Conservation (phyloP, 2,329 filamentous ascomycete genomes). For the Fusarium guadeloupense region DNA sequence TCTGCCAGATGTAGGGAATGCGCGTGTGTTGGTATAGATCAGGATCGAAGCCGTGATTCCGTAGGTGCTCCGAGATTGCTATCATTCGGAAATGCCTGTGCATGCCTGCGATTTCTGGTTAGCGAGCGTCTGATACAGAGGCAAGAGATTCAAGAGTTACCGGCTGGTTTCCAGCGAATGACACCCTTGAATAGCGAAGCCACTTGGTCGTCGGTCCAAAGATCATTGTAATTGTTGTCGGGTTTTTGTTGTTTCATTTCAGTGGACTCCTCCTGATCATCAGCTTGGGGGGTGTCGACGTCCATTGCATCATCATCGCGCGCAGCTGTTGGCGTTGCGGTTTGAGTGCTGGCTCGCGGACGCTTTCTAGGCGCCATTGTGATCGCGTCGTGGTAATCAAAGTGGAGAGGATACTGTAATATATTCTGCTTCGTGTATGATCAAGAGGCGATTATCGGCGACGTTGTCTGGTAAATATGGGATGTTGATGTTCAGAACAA, state of each 20-base stretch:
- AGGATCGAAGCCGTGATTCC: slow-evolving; percentile 81
- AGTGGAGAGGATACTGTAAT: not conserved
- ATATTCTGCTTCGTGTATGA: not conserved
- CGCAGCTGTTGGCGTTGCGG: slow-evolving; percentile 64
- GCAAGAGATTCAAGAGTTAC: slow-evolving; percentile 53
- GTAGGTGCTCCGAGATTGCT: slow-evolving; percentile 80
- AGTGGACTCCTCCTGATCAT: slow-evolving; percentile 55
- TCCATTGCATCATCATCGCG: slow-evolving; percentile 70
- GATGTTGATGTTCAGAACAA: not conserved
- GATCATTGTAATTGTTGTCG: slow-evolving; percentile 61
- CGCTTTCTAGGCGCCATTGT: slow-evolving; percentile 77
- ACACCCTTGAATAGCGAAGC: slow-evolving; percentile 92
- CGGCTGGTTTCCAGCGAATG: slow-evolving; percentile 95
- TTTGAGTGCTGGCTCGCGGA: slow-evolving; percentile 62
- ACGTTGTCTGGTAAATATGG: not conserved
- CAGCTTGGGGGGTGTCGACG: slow-evolving; percentile 63
- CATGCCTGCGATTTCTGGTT: slow-evolving; percentile 67
- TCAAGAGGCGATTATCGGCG: not conserved
- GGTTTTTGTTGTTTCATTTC: slow-evolving; percentile 38
- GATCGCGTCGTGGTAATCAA: not conserved
- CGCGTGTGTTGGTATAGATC: slow-evolving; percentile 79
- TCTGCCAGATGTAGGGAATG: slow-evolving; percentile 91
- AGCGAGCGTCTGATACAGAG: slow-evolving; percentile 6
- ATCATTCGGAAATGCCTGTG: slow-evolving; percentile 96
- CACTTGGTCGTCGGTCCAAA: slow-evolving; percentile 96